Conservation (phyloP, 805 yeast genomes). For the Saccharomycopsis capsularis region DNA sequence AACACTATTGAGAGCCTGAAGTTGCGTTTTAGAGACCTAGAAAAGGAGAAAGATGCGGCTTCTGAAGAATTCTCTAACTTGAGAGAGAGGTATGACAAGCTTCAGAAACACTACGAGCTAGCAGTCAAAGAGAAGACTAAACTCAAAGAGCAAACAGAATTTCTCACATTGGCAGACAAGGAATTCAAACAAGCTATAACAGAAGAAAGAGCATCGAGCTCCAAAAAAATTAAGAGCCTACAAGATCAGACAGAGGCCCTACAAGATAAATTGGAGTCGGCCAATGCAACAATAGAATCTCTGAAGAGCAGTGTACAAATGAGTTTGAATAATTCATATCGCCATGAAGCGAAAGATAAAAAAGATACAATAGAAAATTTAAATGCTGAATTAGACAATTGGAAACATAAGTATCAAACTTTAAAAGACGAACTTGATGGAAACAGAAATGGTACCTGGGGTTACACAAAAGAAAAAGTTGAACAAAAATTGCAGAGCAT, state of each 20-base stretch:
- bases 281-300: conserved; percentile 8
- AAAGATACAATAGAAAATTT: background rate
- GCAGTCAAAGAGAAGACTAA: conserved; percentile 18
- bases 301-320: background rate
- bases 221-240: conserved; percentile 6
- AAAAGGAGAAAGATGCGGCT: conserved; percentile 13
- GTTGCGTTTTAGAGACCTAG: conserved; percentile 15
- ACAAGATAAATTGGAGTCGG: conserved; percentile 9
- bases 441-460: too few relatives aligned
- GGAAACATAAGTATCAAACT: too few relatives aligned
- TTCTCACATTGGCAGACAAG: conserved; percentile 13
- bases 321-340: background rate
- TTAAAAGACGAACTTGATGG: background rate
- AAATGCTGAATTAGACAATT: too few relatives aligned
- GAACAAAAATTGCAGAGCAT: too few relatives aligned
- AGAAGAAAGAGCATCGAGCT: conserved; percentile 13
- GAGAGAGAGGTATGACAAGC: conserved; percentile 10
- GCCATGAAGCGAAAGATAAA: background rate
- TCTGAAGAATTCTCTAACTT: conserved; percentile 10
- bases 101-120: conserved; percentile 13
- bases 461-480: too few relatives aligned
- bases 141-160: conserved; percentile 18
- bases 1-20: background rate
- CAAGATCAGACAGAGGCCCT: conserved; percentile 11
- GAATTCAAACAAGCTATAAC: conserved; percentile 8